Percentiles rank a stretch among this genome's conserved stretches.
Conservation (phyloP, 441 rosid species). For the Syzygium malaccense region DNA sequence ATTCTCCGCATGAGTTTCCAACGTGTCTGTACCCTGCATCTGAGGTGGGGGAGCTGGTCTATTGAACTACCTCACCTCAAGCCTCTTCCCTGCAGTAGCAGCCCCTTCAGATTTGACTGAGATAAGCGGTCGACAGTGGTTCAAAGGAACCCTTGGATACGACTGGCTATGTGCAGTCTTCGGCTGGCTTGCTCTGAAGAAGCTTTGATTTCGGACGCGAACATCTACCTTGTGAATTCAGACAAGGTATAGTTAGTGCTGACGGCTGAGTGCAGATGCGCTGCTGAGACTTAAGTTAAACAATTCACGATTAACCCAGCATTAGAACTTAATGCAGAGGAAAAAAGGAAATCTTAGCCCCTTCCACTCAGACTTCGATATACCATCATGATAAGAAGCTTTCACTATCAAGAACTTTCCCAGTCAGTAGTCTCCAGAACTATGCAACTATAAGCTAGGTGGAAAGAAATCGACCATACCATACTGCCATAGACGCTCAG, state of each 20-base stretch:
- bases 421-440: background rate
- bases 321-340: background rate
- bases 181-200: slow-evolving; percentile 7
- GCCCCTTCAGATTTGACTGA: slow-evolving; percentile 50
- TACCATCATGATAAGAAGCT: background rate
- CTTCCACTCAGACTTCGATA: background rate
- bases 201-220: slow-evolving; percentile 21
- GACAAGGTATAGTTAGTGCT: background rate
- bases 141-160: slow-evolving; percentile 25
- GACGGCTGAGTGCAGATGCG: background rate
- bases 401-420: background rate
- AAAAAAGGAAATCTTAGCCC: background rate
- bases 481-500: slow-evolving; percentile 67
- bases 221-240: slow-evolving; percentile 33
- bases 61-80: slow-evolving; percentile 8
- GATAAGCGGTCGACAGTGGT: slow-evolving; percentile 11
- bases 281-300: background rate
- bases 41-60: slow-evolving; percentile 3
- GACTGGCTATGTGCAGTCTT: slow-evolving; percentile 29
- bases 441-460: background rate
- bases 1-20: slow-evolving; percentile 20
- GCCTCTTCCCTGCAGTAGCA: slow-evolving; percentile 23
- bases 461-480: slow-evolving; percentile 25
- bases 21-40: slow-evolving; percentile 1
- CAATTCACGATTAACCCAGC: background rate